Conservation (phyloP, 2,329 filamentous ascomycete genomes). For the Incumbomyces lentus region DNA sequence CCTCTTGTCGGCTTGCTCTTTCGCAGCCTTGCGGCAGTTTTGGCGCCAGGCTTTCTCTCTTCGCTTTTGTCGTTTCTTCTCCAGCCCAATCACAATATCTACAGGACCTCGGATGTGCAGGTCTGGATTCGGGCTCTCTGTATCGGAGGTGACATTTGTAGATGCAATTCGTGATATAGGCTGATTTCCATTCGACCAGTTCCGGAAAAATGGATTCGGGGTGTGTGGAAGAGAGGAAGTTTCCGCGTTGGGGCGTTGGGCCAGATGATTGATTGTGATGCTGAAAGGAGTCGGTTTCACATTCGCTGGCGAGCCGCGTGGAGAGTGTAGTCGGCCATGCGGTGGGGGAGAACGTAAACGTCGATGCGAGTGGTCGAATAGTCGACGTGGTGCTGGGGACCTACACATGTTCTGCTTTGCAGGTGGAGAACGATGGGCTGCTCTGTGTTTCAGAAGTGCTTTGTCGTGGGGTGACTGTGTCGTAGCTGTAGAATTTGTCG, state of each 20-base stretch:
- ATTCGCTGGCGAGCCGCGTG: constrained; percentile 33
- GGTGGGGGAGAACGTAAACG: constrained; percentile 63
- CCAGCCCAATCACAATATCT: constrained; percentile 92
- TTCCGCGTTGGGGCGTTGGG: constrained; percentile 48
- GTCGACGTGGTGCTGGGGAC: constrained; percentile 42
- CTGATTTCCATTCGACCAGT: constrained; percentile 26
- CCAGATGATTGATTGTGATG: constrained; percentile 44
- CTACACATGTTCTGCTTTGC: constrained; percentile 17
- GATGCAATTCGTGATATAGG: constrained; percentile 20
- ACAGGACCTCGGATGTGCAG: constrained; percentile 81
- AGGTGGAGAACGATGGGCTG: neutral
- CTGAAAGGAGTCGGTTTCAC: constrained; percentile 30
- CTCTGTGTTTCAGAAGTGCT: constrained; percentile 21
- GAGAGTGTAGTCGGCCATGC: constrained; percentile 41
- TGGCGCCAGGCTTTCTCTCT: constrained; percentile 89
- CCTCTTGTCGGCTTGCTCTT: constrained; percentile 53
- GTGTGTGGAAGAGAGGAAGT: constrained; percentile 82
- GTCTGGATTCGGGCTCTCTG: constrained; percentile 30
- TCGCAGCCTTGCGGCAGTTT: constrained; percentile 72
- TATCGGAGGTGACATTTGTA: constrained; percentile 13
- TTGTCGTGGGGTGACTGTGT: constrained; percentile 30
- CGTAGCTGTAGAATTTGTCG: constrained; percentile 24
- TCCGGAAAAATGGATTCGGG: constrained; percentile 55
- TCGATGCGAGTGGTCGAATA: constrained; percentile 62
- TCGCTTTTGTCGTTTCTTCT: constrained; percentile 84